Evolutionary conservation across 345 rosid species (phyloP).

Genomic region (Populus pruinosa): DNA sequence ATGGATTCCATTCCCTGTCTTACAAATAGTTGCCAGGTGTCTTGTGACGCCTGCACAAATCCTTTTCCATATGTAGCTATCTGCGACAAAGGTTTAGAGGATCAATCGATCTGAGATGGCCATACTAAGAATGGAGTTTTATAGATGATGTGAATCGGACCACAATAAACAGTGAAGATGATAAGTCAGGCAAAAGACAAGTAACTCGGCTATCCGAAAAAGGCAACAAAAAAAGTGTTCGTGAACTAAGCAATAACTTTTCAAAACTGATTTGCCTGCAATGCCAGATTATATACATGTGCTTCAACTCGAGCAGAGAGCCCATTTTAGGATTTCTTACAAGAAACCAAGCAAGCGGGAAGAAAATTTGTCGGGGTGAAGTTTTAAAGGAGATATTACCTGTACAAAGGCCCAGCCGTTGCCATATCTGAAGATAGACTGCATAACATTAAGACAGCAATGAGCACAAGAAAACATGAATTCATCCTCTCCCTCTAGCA

Average conservation of each 20-base stretch:
- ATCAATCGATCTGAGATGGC: not conserved
- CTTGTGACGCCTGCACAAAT: slow-evolving; percentile 88
- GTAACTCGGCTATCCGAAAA: not conserved
- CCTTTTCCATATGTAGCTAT: slow-evolving; percentile 92
- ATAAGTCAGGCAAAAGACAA: not conserved
- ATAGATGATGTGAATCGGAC: not conserved
- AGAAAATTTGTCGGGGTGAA: not conserved
- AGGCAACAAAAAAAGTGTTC: not conserved
- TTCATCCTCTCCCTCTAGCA: slow-evolving; percentile 97
- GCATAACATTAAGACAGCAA: slow-evolving; percentile 82
- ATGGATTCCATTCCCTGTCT: slow-evolving; percentile 53
- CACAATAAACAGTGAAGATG: not conserved
- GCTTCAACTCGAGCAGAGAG: not conserved
- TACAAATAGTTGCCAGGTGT: slow-evolving; percentile 76
- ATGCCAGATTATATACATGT: not conserved
- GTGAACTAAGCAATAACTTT: not conserved
- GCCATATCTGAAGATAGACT: slow-evolving; percentile 69
- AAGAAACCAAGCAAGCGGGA: not conserved
- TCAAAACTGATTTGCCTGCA: not conserved
- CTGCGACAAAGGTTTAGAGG: slow-evolving; percentile 29
- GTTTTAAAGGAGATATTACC: slow-evolving; percentile 37
- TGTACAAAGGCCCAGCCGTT: slow-evolving; percentile 99
- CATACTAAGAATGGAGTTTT: not conserved
- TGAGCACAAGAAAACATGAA: slow-evolving; percentile 99
- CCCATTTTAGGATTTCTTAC: not conserved